Evolutionary conservation across 768 basidiomycete genomes (phyloP).

Genomic region (Pulveroboletus ravenelii): DNA sequence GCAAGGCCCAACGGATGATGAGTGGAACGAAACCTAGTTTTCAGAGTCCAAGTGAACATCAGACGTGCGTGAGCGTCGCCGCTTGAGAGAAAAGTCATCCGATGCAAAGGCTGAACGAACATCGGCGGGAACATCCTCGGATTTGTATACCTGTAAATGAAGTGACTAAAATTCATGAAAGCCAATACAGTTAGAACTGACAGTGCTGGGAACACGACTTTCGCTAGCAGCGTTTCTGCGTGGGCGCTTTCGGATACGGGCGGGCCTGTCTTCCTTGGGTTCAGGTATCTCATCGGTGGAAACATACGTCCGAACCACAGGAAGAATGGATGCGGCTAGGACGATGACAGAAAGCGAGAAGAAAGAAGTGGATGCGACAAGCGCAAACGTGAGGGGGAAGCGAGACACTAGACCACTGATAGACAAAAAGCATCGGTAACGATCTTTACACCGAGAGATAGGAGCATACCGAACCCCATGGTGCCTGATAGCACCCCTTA

Average conservation of each 20-base stretch:
- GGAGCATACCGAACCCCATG: constrained; percentile 61
- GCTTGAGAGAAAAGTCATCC: constrained; percentile 35
- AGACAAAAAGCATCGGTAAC: neutral
- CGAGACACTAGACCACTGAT: constrained; percentile 63
- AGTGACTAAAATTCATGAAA: constrained; percentile 6
- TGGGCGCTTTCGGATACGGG: constrained; percentile 25
- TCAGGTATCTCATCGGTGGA: constrained; percentile 15
- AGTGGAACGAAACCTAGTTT: constrained; percentile 15
- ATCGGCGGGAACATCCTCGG: constrained; percentile 25
- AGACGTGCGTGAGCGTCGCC: constrained; percentile 42
- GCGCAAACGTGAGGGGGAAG: constrained; percentile 56
- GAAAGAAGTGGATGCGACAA: constrained; percentile 44
- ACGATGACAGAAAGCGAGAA: constrained; percentile 42
- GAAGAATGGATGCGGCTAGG: constrained; percentile 49
- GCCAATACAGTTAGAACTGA: constrained; percentile 12
- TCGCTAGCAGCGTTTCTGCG: constrained; percentile 21
- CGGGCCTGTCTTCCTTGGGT: constrained; percentile 19
- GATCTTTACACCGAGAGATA: neutral
- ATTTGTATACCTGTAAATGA: constrained; percentile 22
- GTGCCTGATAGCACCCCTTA: constrained; percentile 60
- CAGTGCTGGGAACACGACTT: constrained; percentile 19
- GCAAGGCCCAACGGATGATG: constrained; percentile 6
- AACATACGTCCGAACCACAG: constrained; percentile 34
- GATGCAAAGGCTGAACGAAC: constrained; percentile 29
- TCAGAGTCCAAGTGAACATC: constrained; percentile 30